Evolutionary conservation across 495 filamentous ascomycete genomes (phyloP).

Genomic region (Neurospora tetrasperma): DNA sequence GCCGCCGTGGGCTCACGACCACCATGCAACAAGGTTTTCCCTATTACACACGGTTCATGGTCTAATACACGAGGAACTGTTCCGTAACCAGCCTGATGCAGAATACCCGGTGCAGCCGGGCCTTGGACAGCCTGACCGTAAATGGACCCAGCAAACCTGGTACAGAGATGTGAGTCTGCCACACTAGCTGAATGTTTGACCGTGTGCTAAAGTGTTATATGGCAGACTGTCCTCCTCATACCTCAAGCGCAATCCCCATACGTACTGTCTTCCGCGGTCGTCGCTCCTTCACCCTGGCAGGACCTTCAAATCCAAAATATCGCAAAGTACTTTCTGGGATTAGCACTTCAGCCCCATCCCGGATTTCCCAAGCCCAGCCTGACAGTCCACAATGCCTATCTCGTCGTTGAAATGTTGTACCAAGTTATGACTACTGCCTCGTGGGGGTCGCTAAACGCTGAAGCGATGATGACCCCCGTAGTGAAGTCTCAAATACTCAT

Average conservation of each 20-base stretch:
- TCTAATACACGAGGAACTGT: neutral
- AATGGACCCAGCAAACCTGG: neutral
- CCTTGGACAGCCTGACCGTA: no score
- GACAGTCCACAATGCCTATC: neutral
- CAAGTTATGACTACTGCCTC: neutral
- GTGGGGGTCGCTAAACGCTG: neutral
- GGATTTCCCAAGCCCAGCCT: neutral
- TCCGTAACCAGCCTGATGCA: neutral
- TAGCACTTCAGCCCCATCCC: neutral
- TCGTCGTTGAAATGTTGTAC: neutral
- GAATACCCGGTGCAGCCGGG: neutral
- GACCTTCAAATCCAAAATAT: neutral
- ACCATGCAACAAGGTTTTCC: neutral
- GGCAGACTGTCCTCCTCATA: neutral
- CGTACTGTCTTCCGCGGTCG: neutral
- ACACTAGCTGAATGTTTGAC: neutral
- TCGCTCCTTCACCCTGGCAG: neutral
- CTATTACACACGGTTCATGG: neutral
- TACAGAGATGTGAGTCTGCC: neutral
- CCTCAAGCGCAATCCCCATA: neutral
- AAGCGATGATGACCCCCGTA: neutral
- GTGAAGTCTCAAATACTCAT: neutral
- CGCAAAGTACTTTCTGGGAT: neutral
- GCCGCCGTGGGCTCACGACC: neutral
- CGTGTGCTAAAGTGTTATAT: neutral